Percentiles rank a stretch among this genome's conserved stretches.
phyloP scores from a whole-genome alignment of 805 yeast species.

The Candida insectorum region DNA sequence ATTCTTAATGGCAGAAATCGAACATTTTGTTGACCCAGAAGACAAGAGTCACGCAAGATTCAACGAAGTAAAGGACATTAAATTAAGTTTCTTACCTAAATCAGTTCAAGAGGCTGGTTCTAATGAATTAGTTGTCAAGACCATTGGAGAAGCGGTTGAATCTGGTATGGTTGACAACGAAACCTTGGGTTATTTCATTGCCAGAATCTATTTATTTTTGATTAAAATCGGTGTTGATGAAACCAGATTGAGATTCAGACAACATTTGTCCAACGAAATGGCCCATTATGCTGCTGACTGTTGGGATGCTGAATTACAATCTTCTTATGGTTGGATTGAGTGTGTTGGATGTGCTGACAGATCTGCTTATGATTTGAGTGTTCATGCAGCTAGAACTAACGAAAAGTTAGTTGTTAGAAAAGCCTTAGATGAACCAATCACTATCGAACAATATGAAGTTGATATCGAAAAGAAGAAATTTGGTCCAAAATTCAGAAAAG shows the following conservation, averaged over 20 bases:
- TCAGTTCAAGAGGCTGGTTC: constrained; percentile 84
- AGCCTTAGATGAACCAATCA: constrained; percentile 77
- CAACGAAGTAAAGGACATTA: constrained; percentile 66
- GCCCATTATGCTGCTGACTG: constrained; percentile 99
- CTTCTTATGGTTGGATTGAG: constrained; percentile 99
- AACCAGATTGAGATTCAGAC: constrained; percentile 87
- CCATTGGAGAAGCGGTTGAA: constrained; percentile 88
- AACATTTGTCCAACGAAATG: constrained; percentile 98
- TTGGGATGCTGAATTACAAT: constrained; percentile 98
- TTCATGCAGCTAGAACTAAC: constrained; percentile 91
- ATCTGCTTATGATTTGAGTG: constrained; percentile 95
- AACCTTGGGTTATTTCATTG: constrained; percentile 95
- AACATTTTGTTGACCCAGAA: constrained; percentile 94
- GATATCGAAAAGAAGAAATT: constrained; percentile 91
- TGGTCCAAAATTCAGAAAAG: constrained; percentile 97
- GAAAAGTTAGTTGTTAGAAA: constrained; percentile 94
- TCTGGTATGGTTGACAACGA: constrained; percentile 91
- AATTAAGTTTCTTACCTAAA: constrained; percentile 78
- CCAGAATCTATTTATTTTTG: constrained; percentile 85
- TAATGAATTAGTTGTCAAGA: constrained; percentile 57
- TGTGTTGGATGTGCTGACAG: constrained; percentile 99
- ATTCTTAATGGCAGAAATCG: constrained; percentile 98
- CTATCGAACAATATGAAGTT: constrained; percentile 79
- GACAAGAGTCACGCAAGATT: constrained; percentile 83
- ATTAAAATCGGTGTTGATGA: constrained; percentile 87